A percentile compares a stretch with the other conserved stretches of the same genome.
Evolutionary conservation across 2,329 filamentous ascomycete genomes (phyloP).

Genomic region (Fusarium sp.): DNA sequence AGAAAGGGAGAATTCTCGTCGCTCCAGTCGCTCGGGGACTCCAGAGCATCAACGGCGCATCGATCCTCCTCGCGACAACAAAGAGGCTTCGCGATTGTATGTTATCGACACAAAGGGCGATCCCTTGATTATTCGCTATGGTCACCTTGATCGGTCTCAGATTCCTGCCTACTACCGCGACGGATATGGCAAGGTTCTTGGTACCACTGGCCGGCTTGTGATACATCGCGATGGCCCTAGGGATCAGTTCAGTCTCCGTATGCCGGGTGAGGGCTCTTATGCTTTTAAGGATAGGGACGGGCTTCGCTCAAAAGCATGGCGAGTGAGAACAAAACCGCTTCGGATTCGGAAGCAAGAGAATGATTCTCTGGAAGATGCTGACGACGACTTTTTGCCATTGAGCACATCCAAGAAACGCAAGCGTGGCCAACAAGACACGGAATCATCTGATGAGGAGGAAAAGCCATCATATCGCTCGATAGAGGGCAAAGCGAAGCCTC

Average conservation of each 20-base stretch:
- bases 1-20: constrained; percentile 13
- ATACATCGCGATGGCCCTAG: constrained; percentile 74
- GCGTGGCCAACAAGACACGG: constrained; percentile 43
- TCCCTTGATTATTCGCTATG: constrained; percentile 78
- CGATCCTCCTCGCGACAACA: constrained; percentile 8
- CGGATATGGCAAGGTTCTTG: constrained; percentile 77
- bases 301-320: constrained; percentile 56
- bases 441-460: constrained; percentile 59
- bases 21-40: constrained; percentile 7
- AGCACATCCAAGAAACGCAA: constrained; percentile 56
- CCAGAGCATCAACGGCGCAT: constrained; percentile 10
- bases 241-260: constrained; percentile 63
- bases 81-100: constrained; percentile 54
- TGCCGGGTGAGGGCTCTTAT: constrained; percentile 53
- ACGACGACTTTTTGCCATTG: constrained; percentile 62
- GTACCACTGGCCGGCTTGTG: constrained; percentile 66
- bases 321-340: constrained; percentile 52
- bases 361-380: constrained; percentile 35
- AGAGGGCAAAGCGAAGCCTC: constrained; percentile 67
- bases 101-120: constrained; percentile 81
- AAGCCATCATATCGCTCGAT: constrained; percentile 73
- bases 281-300: constrained; percentile 56
- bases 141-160: constrained; percentile 75
- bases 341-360: constrained; percentile 49
- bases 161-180: constrained; percentile 77